These are phyloP conservation scores for Nemania bipapillata DNA, from an alignment of 2,329 filamentous ascomycete genomes.

Conservation along the genomic window DNA sequence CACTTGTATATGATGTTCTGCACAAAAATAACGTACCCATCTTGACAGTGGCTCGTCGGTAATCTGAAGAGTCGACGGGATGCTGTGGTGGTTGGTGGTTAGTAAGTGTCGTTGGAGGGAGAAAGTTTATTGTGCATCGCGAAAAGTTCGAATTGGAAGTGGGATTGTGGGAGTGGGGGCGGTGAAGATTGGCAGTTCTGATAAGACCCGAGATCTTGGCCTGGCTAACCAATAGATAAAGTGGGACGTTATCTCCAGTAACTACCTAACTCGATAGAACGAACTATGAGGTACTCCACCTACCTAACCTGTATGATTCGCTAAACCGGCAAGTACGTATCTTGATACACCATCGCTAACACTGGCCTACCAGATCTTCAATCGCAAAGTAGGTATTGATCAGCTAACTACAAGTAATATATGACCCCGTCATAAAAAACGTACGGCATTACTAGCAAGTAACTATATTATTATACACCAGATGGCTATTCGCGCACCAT, in stretches of 20 bases:
- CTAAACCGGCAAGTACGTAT: background rate
- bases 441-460: background rate
- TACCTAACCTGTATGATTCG: no score
- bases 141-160: constrained; percentile 34
- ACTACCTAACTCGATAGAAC: background rate
- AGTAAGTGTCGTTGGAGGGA: constrained; percentile 42
- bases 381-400: background rate
- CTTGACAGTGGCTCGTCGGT: constrained; percentile 60
- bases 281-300: no score
- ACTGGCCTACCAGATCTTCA: no score
- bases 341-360: no score
- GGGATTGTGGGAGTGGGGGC: constrained; percentile 52
- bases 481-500: background rate
- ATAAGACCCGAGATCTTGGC: background rate
- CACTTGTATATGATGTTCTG: constrained; percentile 47
- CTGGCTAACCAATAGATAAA: background rate
- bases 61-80: constrained; percentile 54
- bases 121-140: constrained; percentile 31
- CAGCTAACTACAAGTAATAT: background rate
- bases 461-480: constrained; percentile 1
- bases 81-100: constrained; percentile 55
- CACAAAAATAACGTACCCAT: constrained; percentile 69
- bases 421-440: background rate
- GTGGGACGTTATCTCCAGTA: background rate
- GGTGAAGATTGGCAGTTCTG: constrained; percentile 59